Evolutionary conservation across 2,329 filamentous ascomycete species (phyloP), one percentile per base, ranked within the genome.

Genomic region (Colletotrichum simmondsii): DNA sequence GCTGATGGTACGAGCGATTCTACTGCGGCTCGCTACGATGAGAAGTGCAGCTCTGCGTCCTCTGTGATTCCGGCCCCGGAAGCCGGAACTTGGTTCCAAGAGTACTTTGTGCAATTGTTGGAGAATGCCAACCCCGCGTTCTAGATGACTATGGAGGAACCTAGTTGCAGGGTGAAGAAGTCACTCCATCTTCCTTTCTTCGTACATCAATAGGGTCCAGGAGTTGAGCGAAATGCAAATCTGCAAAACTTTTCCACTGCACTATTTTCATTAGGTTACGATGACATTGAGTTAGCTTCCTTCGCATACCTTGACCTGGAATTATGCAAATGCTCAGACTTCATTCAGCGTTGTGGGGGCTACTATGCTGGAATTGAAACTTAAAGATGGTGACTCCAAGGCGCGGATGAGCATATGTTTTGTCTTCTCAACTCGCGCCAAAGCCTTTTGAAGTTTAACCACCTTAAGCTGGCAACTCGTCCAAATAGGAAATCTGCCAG

Each of bases 71-170:
- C 92, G 2, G 91, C 92, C 1, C 92, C 92, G 35, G 91, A 94
- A 81, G 92, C 92, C 11, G 92, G 92, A 35, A 83, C 85, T 10
- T 94, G 92, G 92, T 92, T 92, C 81, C 82, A 90, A 80, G 87
- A 85, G 19, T 91, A 90, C 82, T 90, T 90, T 75, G 87, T 85
- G 80, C 87, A 89, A 80, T 82, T 91, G 1, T 83, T 90, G 68
- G 84, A 82, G 67, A 90, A 90, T 75, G 87, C 88, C 67, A 87
- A 89, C 78, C 88, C 88, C n/a, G 78, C 87, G 14, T 89, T 89
- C 75, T 83, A 79, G 37, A 22, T 10, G 8, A 22, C 1, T 12
- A 7, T 12, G 1, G 22, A 28, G 7, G 2, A 7, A 2, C 2
- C 3, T 1, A 5, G 16, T 11, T 61, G 24, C 5, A 28, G 49